Percentiles rank a stretch among this genome's conserved stretches.
phyloP scores from a whole-genome alignment of 345 rosid species.

The Noccaea bulbosa region DNA sequence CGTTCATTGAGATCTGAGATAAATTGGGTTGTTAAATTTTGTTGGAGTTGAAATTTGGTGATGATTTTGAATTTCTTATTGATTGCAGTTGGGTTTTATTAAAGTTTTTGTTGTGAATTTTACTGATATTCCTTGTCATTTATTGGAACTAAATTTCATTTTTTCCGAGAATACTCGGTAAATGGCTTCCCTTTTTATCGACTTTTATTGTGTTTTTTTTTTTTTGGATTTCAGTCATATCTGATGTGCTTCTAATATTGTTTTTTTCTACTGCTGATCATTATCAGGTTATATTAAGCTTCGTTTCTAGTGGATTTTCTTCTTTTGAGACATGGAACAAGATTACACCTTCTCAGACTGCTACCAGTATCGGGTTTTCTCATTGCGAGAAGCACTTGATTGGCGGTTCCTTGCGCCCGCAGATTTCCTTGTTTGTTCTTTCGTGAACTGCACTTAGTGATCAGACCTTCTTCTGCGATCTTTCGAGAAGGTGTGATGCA shows the following conservation, averaged over 20 bases:
- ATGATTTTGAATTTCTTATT: not conserved
- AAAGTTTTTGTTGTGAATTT: not conserved
- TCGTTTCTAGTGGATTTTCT: slow-evolving; percentile 51
- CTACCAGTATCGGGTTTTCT: slow-evolving; percentile 60
- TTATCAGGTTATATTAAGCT: slow-evolving; percentile 58
- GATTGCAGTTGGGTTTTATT: slow-evolving; percentile 3
- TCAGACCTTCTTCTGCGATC: slow-evolving; percentile 47
- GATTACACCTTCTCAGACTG: slow-evolving; percentile 61
- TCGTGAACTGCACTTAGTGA: slow-evolving; percentile 89
- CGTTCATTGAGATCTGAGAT: slow-evolving; percentile 15
- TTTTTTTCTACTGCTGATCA: slow-evolving; percentile 3
- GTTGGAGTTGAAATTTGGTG: not conserved
- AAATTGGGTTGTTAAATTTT: not conserved
- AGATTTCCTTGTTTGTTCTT: slow-evolving; percentile 76
- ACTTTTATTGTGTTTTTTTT: not conserved
- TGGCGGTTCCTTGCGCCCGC: slow-evolving; percentile 79
- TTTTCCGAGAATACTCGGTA: not conserved
- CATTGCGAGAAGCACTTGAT: slow-evolving; percentile 85
- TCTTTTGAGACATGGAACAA: slow-evolving; percentile 73
- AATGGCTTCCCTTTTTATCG: not conserved
- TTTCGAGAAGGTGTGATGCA: slow-evolving; percentile 64
- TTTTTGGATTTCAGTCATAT: not conserved
- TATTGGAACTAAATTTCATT: not conserved
- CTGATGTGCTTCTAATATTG: not conserved
- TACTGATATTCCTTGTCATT: slow-evolving; percentile 6